These are phyloP conservation scores for Ehretia macrophylla DNA, from an alignment of 257 asterid genomes.

Conservation along the genomic window DNA sequence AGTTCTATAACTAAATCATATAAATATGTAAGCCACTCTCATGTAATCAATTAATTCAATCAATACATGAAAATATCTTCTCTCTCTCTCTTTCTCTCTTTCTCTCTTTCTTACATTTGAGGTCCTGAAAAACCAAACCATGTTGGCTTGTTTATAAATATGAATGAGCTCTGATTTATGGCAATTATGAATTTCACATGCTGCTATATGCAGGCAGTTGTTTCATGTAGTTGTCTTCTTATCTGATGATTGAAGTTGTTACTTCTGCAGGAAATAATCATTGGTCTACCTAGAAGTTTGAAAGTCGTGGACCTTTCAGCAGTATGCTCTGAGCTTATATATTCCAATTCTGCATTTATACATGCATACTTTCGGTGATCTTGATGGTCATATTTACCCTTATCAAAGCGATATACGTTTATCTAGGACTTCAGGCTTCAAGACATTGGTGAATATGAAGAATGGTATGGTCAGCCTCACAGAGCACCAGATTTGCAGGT, in stretches of 20 bases:
- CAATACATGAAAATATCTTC: no score
- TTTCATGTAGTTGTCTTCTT: neutral
- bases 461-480: constrained; percentile 98
- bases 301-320: constrained; percentile 95
- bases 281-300: constrained; percentile 62
- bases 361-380: neutral
- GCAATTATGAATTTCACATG: neutral
- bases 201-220: neutral
- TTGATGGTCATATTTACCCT: neutral
- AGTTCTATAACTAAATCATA: no score
- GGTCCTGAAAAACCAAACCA: no score
- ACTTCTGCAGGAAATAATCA: constrained; percentile 75
- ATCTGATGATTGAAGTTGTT: constrained; percentile 2
- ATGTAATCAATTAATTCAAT: no score
- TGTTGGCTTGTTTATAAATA: no score
- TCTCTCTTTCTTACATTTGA: no score
- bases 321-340: constrained; percentile 40
- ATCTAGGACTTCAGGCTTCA: constrained; percentile 82
- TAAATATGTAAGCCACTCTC: no score
- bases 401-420: constrained; percentile 10
- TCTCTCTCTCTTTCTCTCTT: no score
- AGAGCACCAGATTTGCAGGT: constrained; percentile 83
- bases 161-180: no score
- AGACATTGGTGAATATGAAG: constrained; percentile 72
- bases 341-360: neutral